These are phyloP conservation scores for Synchytrium microbalum DNA, from an alignment of 371 early-diverging fungal species.

Conservation along the genomic window DNA sequence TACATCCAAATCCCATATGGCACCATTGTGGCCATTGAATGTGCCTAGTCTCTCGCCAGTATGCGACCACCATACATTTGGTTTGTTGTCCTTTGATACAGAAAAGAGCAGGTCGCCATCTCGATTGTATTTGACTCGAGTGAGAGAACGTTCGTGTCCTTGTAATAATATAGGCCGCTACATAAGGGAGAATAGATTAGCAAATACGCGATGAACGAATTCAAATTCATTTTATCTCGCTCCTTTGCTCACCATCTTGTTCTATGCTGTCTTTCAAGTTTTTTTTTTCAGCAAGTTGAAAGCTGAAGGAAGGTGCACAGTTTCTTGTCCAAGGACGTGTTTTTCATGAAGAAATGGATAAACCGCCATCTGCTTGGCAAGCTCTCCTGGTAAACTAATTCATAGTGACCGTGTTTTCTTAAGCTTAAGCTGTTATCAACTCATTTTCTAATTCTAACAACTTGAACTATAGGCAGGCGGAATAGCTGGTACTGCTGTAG, in stretches of 20 bases:
- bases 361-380: neutral
- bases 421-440: too few relatives aligned
- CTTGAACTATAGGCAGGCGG: conserved; percentile 31
- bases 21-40: conserved; percentile 91
- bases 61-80: conserved; percentile 93
- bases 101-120: conserved; percentile 99
- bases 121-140: conserved; percentile 96
- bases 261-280: neutral
- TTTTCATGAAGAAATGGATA: neutral
- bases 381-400: neutral
- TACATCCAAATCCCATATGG: conserved; percentile 92
- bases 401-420: neutral
- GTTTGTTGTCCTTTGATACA: conserved; percentile 88
- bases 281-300: neutral
- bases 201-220: neutral
- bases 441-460: conserved; percentile 6
- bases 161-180: conserved; percentile 78
- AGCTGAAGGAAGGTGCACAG: too few relatives aligned
- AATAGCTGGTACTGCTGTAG: conserved; percentile 37
- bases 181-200: neutral
- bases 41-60: conserved; percentile 97
- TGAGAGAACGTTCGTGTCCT: conserved; percentile 96
- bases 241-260: neutral
- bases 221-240: neutral
- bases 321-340: conserved; percentile 1